Base-by-base conservation (phyloP, 768 basidiomycete species). In the Pilatotrama ljubarskyi region DNA sequence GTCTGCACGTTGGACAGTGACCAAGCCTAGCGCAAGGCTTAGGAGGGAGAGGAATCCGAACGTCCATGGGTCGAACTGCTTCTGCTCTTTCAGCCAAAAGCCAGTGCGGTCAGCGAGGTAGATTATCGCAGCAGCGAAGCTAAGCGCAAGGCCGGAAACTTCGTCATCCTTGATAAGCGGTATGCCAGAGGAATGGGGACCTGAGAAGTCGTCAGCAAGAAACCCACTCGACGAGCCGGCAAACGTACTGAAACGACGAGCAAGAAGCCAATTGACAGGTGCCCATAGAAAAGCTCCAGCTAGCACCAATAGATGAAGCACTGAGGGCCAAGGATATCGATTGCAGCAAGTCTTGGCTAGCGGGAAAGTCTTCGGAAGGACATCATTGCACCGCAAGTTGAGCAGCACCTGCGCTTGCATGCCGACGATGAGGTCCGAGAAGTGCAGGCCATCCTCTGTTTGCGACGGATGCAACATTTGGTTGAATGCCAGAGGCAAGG, bases 71-170 rank as follows among this genome's bases (percentile, higher is more conserved):
- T 86, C 79, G 68, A 86, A 95, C 53, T 87, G 82, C 69, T 96
- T 97, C 68, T 95, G 89, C 69, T 94, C 92, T 70, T 95, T 95
- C 54, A 89, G 75, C 88, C 92, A 97, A 60, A 94, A 77, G 40
- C 82, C 82, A 4, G 91, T 93, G n/a, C 94, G 82, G 69, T 97
- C 94, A 2, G 93, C 89, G 56, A 88, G 53, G 73, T 84, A 95
- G 26, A 89, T 84, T 48, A 93, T 71, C n/a, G 78, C 76, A 29
- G 91, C 76, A 11, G 85, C 80, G n/a, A 77, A 71, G 57, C 91
- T 87, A 62, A 93, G 85, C 10, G 87, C 77, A 15, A 87, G 64
- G 10, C 83, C 73, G 3, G 90, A 78, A 17, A 77, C 65, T 51
- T 77, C 69, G 26, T 79, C 73, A 6, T 75, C 73, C 5, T 72